A percentile compares a stretch with the other conserved stretches of the same genome.
Conservation (phyloP, 2,329 filamentous ascomycete species). For the Aaosphaeria arxii region DNA sequence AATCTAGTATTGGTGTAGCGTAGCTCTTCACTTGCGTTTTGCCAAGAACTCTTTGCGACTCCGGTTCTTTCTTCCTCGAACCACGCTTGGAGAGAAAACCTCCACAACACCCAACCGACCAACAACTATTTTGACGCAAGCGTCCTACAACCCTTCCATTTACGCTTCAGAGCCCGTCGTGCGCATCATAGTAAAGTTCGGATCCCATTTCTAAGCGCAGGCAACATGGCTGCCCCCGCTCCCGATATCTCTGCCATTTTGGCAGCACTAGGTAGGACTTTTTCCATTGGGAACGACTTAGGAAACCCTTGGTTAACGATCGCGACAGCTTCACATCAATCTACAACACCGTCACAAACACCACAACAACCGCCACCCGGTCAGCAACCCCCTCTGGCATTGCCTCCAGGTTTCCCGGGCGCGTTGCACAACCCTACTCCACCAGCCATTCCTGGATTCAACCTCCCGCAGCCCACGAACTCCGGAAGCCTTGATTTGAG, state of each 20-base stretch:
- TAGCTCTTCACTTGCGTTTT: too few species aligned
- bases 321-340: conserved; percentile 47
- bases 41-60: too few species aligned
- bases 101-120: too few species aligned
- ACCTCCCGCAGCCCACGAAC: conserved; percentile 64
- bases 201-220: too few species aligned
- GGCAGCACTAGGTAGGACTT: conserved; percentile 34
- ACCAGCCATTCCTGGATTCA: conserved; percentile 43
- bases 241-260: conserved; percentile 40
- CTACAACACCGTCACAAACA: conserved; percentile 48
- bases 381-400: conserved; percentile 42
- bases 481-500: conserved; percentile 79
- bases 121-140: too few species aligned
- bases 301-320: conserved; percentile 6
- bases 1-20: too few species aligned
- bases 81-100: too few species aligned
- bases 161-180: too few species aligned
- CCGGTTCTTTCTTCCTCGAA: too few species aligned
- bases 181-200: too few species aligned
- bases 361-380: conserved; percentile 40
- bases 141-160: too few species aligned
- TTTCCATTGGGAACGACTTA: not conserved
- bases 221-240: conserved; percentile 23
- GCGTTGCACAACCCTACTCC: conserved; percentile 40
- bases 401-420: conserved; percentile 44